Base-by-base conservation (phyloP, 2,329 filamentous ascomycete genomes). In the Gremmenia infestans region DNA sequence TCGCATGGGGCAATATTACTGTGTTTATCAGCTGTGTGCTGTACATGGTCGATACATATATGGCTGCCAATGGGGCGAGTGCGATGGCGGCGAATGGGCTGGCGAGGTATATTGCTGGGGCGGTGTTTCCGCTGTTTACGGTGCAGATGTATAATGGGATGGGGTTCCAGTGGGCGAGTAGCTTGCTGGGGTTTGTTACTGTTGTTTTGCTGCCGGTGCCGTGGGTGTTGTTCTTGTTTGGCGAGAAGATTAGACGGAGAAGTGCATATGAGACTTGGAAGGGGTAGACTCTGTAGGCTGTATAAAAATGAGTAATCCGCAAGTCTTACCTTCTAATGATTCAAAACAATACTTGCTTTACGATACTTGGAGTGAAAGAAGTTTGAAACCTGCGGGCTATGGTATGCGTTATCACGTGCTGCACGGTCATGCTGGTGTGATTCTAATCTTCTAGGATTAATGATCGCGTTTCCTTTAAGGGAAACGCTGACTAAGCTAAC, bases 61-160 rank as follows among this genome's bases (percentile, higher is more conserved):
- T 56, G 47, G 49, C 63, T 1, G 40, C 48, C 1, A 65, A 61
- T 36, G 57, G 60, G 8, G 64, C 65, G 5, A 66, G 63, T 5
- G 81, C 81, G 0, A 72, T 80, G 49, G 81, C 79, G 6, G 83
- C 84, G 1, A 86, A 85, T 58, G 77, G 78, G 1, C 70, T 87
- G 11, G 72, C 79, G 1, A 70, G 83, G 23, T 87, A 85, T 59
- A 68, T 68, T 0, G 73, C 85, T 7, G 80, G 79, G 0, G 79
- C 76, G 1, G 78, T 74, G 0, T 86, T 87, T 53, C 83, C 83
- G 0, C 66, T 87, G 0, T 87, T 86, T 60, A 79, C 81, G 0
- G 69, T 85, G 0, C 79, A 82, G 57, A 62, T 74, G 72, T 74
- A 74, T 54, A 52, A 64, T 19, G 57, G 52, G 2, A 60, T 76